A percentile compares a stretch with the other conserved stretches of the same genome.
phyloP scores from a whole-genome alignment of 495 filamentous ascomycete species.

The Rostrohypoxylon terebratum region DNA sequence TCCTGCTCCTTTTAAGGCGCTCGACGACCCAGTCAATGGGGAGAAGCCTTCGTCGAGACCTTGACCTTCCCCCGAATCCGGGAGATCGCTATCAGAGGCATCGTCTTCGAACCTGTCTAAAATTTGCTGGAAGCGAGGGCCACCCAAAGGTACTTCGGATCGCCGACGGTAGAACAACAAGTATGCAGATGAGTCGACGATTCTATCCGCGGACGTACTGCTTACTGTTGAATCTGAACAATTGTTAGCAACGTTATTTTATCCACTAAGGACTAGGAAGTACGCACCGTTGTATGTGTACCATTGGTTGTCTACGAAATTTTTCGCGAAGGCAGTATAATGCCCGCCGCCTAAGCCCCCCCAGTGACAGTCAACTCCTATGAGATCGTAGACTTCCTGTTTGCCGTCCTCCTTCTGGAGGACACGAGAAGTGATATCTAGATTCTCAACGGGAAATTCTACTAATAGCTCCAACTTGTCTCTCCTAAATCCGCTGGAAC shows the following conservation, averaged over 20 bases:
- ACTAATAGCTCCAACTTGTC: constrained; percentile 94
- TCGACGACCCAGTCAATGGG: constrained; percentile 82
- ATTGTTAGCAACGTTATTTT: constrained; percentile 37
- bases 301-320: constrained; percentile 87
- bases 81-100: constrained; percentile 54
- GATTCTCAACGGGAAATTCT: constrained; percentile 87
- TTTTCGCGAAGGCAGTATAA: constrained; percentile 94
- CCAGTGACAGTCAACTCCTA: constrained; percentile 95
- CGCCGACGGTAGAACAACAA: constrained; percentile 96
- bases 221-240: constrained; percentile 76
- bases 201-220: constrained; percentile 47
- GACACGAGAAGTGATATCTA: constrained; percentile 85
- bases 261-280: background rate
- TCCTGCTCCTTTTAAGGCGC: constrained; percentile 80
- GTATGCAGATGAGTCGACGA: constrained; percentile 79
- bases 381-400: constrained; percentile 85
- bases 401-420: constrained; percentile 81
- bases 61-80: constrained; percentile 82
- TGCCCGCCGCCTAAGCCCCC: constrained; percentile 93
- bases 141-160: constrained; percentile 78
- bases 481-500: constrained; percentile 75
- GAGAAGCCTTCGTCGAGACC: constrained; percentile 85
- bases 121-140: constrained; percentile 75
- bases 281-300: constrained; percentile 93
- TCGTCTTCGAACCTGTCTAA: constrained; percentile 66